Evolutionary conservation across 805 yeast species (phyloP).

Genomic region (Barnettozyma siamensis): DNA sequence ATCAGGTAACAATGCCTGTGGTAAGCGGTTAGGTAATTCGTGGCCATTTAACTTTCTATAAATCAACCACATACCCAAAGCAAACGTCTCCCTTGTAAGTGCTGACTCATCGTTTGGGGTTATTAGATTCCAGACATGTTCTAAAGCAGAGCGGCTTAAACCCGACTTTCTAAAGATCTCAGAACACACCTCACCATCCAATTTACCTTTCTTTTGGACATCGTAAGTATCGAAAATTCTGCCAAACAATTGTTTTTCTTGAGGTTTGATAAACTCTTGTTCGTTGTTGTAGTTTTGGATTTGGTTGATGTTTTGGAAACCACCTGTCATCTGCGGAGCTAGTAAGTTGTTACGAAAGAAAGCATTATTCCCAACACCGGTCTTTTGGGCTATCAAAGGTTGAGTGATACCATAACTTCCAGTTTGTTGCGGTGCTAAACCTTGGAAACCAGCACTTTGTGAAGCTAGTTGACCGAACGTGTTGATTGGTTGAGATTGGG

Average conservation of each 20-base stretch:
- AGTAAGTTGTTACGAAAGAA: conserved; percentile 31
- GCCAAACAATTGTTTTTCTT: conserved; percentile 81
- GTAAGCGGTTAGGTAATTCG: conserved; percentile 75
- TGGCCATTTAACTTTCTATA: conserved; percentile 86
- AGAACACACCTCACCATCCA: conserved; percentile 79
- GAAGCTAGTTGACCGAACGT: conserved; percentile 30
- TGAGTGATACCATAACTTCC: conserved; percentile 26
- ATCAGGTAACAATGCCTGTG: conserved; percentile 88
- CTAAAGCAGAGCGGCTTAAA: conserved; percentile 76
- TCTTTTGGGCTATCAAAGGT: conserved; percentile 56
- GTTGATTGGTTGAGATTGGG: conserved; percentile 18
- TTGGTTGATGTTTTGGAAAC: conserved; percentile 25
- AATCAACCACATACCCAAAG: conserved; percentile 95
- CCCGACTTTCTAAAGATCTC: conserved; percentile 89
- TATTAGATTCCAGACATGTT: conserved; percentile 84
- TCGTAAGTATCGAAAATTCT: conserved; percentile 90
- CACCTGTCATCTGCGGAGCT: conserved; percentile 27
- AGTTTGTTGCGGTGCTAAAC: conserved; percentile 26
- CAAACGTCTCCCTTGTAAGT: conserved; percentile 84
- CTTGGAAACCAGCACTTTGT: conserved; percentile 32
- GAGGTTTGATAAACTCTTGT: conserved; percentile 71
- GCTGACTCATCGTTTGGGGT: conserved; percentile 80
- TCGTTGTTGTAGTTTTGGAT: conserved; percentile 28
- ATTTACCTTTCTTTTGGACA: conserved; percentile 52
- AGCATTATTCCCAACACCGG: conserved; percentile 45